Evolutionary conservation across 108 stramenopile species (phyloP).

Genomic region (Cyclotella atomus): DNA sequence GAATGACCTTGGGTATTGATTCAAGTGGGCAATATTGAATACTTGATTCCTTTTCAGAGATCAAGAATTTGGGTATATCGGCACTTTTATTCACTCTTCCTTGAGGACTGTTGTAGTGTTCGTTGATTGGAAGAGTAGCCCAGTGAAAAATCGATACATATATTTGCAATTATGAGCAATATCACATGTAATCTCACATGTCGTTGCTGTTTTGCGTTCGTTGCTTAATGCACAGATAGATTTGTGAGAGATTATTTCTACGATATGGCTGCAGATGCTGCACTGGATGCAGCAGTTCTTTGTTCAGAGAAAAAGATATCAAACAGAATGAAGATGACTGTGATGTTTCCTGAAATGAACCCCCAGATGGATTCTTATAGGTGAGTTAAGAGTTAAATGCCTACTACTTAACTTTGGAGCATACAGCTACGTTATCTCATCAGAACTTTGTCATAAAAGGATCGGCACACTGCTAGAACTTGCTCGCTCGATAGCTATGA

Average conservation of each 20-base stretch:
- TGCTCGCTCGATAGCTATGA: slow-evolving; percentile 70
- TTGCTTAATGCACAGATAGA: slow-evolving; percentile 60
- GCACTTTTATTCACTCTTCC: slow-evolving; percentile 56
- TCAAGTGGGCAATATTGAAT: slow-evolving; percentile 23
- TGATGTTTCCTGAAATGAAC: slow-evolving; percentile 90
- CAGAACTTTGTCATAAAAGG: too few relatives aligned
- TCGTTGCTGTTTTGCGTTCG: too few relatives aligned
- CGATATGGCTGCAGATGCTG: slow-evolving; percentile 72
- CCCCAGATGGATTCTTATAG: slow-evolving; percentile 86
- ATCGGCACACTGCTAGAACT: slow-evolving; percentile 86
- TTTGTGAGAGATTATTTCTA: slow-evolving; percentile 87
- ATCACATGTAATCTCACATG: too few relatives aligned
- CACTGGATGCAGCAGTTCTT: slow-evolving; percentile 67
- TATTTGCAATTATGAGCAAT: too few relatives aligned
- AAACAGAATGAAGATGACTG: slow-evolving; percentile 80
- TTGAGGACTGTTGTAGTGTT: slow-evolving; percentile 28
- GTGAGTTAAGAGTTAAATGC: too few relatives aligned
- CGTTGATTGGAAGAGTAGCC: slow-evolving; percentile 50
- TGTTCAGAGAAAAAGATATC: slow-evolving; percentile 70
- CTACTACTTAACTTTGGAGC: too few relatives aligned
- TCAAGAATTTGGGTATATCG: too few relatives aligned
- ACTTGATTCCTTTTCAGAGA: too few relatives aligned
- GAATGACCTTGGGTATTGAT: slow-evolving; percentile 33
- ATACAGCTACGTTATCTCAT: too few relatives aligned
- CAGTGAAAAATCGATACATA: slow-evolving; percentile 60